These are phyloP conservation scores for Heterobasidion annosum DNA, from an alignment of 1,284 basidiomycete species.

Conservation along the genomic window DNA sequence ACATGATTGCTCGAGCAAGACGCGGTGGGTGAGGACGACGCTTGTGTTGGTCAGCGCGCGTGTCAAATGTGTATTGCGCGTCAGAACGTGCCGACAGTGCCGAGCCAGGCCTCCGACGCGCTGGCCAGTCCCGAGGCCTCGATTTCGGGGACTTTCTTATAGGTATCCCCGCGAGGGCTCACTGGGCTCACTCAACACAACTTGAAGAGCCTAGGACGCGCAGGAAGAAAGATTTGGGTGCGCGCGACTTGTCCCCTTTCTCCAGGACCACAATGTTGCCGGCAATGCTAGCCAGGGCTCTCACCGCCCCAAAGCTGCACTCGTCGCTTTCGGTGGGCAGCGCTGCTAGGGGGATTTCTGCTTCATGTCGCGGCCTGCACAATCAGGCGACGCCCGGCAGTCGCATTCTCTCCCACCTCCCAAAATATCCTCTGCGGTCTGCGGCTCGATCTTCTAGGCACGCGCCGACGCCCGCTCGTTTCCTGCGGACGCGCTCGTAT, in stretches of 20 bases:
- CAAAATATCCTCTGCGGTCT: neutral
- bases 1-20: constrained; percentile 13
- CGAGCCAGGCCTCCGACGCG: neutral
- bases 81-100: neutral
- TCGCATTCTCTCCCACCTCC: neutral
- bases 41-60: neutral
- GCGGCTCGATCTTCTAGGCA: neutral
- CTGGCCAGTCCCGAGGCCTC: neutral
- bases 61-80: neutral
- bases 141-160: too few species aligned
- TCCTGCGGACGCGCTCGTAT: neutral
- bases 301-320: neutral
- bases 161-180: too few species aligned
- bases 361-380: neutral
- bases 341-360: neutral
- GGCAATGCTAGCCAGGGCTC: neutral
- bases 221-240: neutral
- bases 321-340: neutral
- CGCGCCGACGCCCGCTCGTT: neutral
- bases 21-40: neutral
- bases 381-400: neutral
- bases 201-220: too few species aligned
- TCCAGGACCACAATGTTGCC: neutral
- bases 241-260: too few species aligned
- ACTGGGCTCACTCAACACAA: too few species aligned